phyloP scores from a whole-genome alignment of 2,329 filamentous ascomycete genomes.

The Acephala macrosclerotiorum region DNA sequence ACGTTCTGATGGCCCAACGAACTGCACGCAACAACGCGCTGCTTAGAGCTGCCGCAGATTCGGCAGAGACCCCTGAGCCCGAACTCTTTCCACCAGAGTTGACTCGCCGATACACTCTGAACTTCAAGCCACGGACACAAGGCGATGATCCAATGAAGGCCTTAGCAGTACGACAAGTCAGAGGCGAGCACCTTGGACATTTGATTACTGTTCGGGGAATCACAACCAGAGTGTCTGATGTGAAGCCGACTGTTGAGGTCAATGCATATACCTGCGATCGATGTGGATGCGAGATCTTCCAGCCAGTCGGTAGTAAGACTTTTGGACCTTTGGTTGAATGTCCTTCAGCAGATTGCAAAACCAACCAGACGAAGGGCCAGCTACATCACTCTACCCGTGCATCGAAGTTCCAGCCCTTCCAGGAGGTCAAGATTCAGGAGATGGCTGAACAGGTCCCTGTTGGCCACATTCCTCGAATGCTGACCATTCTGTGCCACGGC shows the following conservation, averaged over 20 bases:
- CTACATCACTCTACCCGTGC: conserved; percentile 94
- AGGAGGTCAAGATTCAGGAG: conserved; percentile 98
- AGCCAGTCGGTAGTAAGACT: conserved; percentile 89
- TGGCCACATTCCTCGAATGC: conserved; percentile 90
- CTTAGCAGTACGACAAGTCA: conserved; percentile 90
- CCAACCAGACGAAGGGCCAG: conserved; percentile 92
- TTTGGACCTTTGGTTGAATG: conserved; percentile 89
- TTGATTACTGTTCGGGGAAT: conserved; percentile 96
- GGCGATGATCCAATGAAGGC: conserved; percentile 68
- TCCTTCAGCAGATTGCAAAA: conserved; percentile 86
- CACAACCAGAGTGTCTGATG: conserved; percentile 92
- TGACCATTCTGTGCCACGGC: conserved; percentile 91
- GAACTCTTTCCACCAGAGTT: conserved; percentile 91
- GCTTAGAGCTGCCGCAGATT: conserved; percentile 68
- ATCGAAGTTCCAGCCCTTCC: conserved; percentile 96
- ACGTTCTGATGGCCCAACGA: conserved; percentile 94
- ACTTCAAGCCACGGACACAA: conserved; percentile 91
- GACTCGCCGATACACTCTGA: conserved; percentile 91
- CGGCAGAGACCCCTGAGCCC: conserved; percentile 69
- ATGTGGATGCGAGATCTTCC: conserved; percentile 97
- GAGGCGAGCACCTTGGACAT: conserved; percentile 89
- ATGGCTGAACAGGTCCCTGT: conserved; percentile 99
- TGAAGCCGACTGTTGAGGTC: conserved; percentile 97
- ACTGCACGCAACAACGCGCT: conserved; percentile 85
- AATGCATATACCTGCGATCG: conserved; percentile 98